Base-by-base conservation (phyloP, 2,329 filamentous ascomycete species). In the Septoria petroselini region DNA sequence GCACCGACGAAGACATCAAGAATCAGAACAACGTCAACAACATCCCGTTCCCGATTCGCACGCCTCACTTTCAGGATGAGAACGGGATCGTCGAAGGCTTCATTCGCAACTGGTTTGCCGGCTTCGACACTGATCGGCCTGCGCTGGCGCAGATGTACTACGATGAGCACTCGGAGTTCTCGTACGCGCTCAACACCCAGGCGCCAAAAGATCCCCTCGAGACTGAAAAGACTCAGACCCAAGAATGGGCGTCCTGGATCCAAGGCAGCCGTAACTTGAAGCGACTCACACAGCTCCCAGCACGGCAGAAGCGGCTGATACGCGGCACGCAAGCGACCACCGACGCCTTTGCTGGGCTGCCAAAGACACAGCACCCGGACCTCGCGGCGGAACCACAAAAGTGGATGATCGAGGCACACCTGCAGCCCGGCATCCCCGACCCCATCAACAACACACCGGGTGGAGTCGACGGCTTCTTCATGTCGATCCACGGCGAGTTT, bases 401-500 rank as follows among this genome's bases (percentile, higher is more conserved):
- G 61, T 95, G 89, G 76, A 80, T 89, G 44, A 82, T 95, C 64
- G 89, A 95, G 69, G 91, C 88, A 58, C 84, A 89, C 61, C 79
- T 85, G 12, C 74, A 91, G 27, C 80, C 84, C 1, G 83, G 84
- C 27, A 76, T 94, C 18, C 78, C 79, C 2, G 88, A 94, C 60
- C 83, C 83, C 2, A 78, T 77, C 9, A 82, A 83, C 1, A 70
- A 84, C 56, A 84, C 76, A 53, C 66, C 72, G 1, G 72, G 73
- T 15, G 88, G 87, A 3, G 87, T 91, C 15, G 86, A 87, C 56
- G 88, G 89, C 6, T 79, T 94, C 57, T 78, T 88, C 41, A 80
- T 94, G 58, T 84, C 80, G 6, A 77, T 91, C n/a, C 86, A 93
- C 61, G 87, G 89, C 55, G 86, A 91, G 62, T 94, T 89, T 53